These are phyloP conservation scores for Apiotrichum gracile DNA, from an alignment of 1,284 basidiomycete species.

Conservation along the genomic window DNA sequence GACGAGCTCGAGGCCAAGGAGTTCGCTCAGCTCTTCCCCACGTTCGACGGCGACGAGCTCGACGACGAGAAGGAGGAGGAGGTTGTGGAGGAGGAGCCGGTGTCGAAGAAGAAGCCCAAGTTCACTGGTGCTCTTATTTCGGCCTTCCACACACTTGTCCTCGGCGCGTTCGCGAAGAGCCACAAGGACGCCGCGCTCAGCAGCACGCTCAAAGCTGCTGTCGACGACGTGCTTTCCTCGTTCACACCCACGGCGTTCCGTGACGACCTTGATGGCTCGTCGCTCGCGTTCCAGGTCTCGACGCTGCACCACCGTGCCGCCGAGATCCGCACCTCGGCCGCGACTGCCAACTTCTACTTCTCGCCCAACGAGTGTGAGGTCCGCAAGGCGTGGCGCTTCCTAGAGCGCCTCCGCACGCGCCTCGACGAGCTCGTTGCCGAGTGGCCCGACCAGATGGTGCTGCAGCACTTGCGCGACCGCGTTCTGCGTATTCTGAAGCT, in stretches of 20 bases:
- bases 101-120: slow-evolving; percentile 14
- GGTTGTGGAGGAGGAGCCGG: slow-evolving; percentile 4
- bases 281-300: slow-evolving; percentile 33
- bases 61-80: slow-evolving; percentile 14
- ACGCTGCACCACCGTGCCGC: slow-evolving; percentile 33
- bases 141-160: slow-evolving; percentile 28
- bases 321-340: slow-evolving; percentile 40
- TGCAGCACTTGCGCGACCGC: slow-evolving; percentile 74
- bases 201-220: slow-evolving; percentile 15
- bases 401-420: slow-evolving; percentile 55
- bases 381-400: slow-evolving; percentile 55
- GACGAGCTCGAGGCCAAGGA: slow-evolving; percentile 73
- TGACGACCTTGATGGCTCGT: slow-evolving; percentile 28
- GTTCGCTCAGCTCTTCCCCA: slow-evolving; percentile 74
- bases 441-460: slow-evolving; percentile 97
- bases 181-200: neutral
- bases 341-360: slow-evolving; percentile 68
- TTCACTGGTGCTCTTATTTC: slow-evolving; percentile 21
- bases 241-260: slow-evolving; percentile 23
- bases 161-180: slow-evolving; percentile 14
- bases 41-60: slow-evolving; percentile 61
- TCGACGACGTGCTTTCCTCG: slow-evolving; percentile 21
- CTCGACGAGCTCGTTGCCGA: slow-evolving; percentile 61
- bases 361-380: slow-evolving; percentile 68
- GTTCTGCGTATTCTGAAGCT: slow-evolving; percentile 66